phyloP scores from a whole-genome alignment of 2,329 filamentous ascomycete species.

The Cercospora berteroae region DNA sequence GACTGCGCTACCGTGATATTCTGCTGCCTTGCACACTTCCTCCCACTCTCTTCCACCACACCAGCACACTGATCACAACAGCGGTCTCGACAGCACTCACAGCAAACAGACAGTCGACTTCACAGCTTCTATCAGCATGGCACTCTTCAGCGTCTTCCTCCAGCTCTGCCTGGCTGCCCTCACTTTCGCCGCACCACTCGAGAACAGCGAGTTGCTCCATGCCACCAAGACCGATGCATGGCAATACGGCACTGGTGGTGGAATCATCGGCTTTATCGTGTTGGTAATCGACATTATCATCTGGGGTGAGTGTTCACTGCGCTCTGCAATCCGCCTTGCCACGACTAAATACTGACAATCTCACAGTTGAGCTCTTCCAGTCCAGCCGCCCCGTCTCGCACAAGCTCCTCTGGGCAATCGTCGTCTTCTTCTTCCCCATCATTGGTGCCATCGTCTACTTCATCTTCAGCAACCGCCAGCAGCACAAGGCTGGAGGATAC shows the following conservation, averaged over 20 bases:
- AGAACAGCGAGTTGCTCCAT: conserved; percentile 19
- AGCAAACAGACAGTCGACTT: not conserved
- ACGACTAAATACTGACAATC: conserved; percentile 16
- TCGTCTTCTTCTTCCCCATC: conserved; percentile 65
- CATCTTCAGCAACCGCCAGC: conserved; percentile 61
- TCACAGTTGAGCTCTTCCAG: conserved; percentile 62
- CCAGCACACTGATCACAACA: not conserved
- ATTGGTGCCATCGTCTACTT: conserved; percentile 62
- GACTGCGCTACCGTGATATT: not conserved
- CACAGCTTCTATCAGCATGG: not conserved
- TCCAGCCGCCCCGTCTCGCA: conserved; percentile 57
- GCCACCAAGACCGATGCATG: conserved; percentile 49
- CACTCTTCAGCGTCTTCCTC: conserved; percentile 46
- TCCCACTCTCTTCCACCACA: not conserved
- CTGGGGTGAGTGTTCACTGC: conserved; percentile 52
- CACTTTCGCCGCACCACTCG: conserved; percentile 47
- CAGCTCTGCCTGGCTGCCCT: conserved; percentile 55
- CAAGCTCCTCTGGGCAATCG: conserved; percentile 62
- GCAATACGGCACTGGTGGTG: conserved; percentile 62
- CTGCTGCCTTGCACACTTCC: not conserved
- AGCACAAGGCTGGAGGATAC: conserved; percentile 57
- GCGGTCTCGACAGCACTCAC: not conserved
- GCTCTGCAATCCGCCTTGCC: not conserved
- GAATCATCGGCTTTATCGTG: conserved; percentile 60
- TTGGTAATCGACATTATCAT: conserved; percentile 63